Evolutionary conservation across 768 basidiomycete species (phyloP).

Genomic region (Paxillus ammoniavirescens): DNA sequence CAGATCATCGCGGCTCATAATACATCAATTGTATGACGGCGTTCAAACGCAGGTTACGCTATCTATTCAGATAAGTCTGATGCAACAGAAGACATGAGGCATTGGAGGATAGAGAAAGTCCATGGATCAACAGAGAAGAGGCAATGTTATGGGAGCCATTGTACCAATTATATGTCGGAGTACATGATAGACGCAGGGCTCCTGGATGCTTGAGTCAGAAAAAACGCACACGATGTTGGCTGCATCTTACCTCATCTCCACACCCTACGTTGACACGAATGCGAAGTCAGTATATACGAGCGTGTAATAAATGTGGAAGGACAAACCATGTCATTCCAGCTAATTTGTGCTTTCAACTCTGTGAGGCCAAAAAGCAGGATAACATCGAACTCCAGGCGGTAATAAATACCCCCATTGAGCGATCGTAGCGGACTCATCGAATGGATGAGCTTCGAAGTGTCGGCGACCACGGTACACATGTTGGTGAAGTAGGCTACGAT

Average conservation of each 20-base stretch:
- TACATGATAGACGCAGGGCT: conserved; percentile 6
- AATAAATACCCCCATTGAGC: conserved; percentile 4
- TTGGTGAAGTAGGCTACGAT: conserved; percentile 4
- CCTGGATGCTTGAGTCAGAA: neutral
- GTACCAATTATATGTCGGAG: too few species aligned
- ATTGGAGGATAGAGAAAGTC: too few species aligned
- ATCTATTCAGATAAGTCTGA: too few species aligned
- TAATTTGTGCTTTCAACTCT: conserved; percentile 44
- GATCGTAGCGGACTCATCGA: neutral
- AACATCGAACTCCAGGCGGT: conserved; percentile 28
- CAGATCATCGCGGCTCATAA: too few species aligned
- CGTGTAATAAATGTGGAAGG: neutral
- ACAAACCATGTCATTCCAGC: conserved; percentile 36
- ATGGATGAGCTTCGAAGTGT: conserved; percentile 9
- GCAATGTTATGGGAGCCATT: too few species aligned
- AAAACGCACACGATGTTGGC: neutral
- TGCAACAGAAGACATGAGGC: too few species aligned
- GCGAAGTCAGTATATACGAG: neutral
- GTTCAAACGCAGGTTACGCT: too few species aligned
- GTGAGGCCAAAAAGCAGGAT: conserved; percentile 41
- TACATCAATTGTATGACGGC: too few species aligned
- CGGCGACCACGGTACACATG: conserved; percentile 1
- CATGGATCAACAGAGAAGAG: too few species aligned
- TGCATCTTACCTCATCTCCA: conserved; percentile 4
- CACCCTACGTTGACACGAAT: neutral